Conservation (phyloP, 495 filamentous ascomycete species). For the Margaritispora aquatica region DNA sequence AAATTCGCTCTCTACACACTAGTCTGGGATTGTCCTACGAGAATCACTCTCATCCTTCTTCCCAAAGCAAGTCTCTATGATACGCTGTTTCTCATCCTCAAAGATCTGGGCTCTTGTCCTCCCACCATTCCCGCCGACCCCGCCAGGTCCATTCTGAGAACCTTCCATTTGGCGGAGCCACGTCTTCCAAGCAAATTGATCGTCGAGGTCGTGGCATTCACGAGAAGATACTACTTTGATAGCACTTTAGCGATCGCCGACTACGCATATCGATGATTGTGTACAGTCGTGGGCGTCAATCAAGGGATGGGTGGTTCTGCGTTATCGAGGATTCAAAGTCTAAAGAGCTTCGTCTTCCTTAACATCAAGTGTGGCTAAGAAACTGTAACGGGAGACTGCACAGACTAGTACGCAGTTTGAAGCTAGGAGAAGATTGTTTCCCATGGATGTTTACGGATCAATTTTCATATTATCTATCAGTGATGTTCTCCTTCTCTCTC, state of each 20-base stretch:
- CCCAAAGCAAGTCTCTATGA: constrained; percentile 84
- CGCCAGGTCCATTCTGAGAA: constrained; percentile 24
- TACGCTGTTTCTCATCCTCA: constrained; percentile 91
- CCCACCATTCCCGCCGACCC: constrained; percentile 19
- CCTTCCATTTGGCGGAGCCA: constrained; percentile 27
- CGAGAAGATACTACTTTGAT: neutral
- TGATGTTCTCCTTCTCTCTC: too few relatives aligned
- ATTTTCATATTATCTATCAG: neutral
- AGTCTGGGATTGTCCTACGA: constrained; percentile 44
- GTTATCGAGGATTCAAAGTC: neutral
- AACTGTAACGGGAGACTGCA: constrained; percentile 7
- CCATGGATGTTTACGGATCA: neutral
- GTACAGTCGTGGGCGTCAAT: neutral
- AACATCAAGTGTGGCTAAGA: constrained; percentile 9
- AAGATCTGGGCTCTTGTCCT: constrained; percentile 79
- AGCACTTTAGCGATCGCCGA: neutral
- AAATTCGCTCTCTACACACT: neutral
- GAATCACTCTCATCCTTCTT: constrained; percentile 81
- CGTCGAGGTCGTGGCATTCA: constrained; percentile 15
- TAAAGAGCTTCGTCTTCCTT: constrained; percentile 2
- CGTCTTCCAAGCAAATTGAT: constrained; percentile 14
- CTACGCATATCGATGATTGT: constrained; percentile 7
- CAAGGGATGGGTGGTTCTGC: neutral
- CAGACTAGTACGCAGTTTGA: constrained; percentile 3
- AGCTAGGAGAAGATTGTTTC: neutral